Conservation (phyloP, 225 moss, liverwort and hornwort genomes). For the Polytrichum formosum region DNA sequence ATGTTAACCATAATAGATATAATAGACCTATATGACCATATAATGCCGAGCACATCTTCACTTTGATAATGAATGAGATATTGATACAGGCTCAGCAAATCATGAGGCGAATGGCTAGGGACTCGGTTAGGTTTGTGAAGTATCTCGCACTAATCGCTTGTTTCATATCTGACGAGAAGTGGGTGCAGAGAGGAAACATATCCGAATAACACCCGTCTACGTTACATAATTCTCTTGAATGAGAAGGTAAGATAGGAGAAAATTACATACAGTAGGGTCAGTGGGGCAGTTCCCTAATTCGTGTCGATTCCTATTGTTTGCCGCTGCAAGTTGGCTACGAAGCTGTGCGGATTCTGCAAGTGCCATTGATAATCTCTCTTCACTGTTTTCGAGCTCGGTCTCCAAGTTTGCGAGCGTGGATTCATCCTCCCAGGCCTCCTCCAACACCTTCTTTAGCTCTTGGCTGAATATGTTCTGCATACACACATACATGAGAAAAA, state of each 20-base stretch:
- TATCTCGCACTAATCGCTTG: too few species aligned
- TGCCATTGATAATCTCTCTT: constrained; percentile 52
- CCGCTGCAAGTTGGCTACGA: constrained; percentile 43
- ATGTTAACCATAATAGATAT: too few species aligned
- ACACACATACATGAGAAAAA: neutral
- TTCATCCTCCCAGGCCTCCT: constrained; percentile 86
- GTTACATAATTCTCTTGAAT: neutral
- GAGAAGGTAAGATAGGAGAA: neutral
- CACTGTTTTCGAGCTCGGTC: constrained; percentile 53
- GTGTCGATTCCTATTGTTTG: constrained; percentile 26
- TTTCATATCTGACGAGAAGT: too few species aligned
- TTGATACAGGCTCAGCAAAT: too few species aligned
- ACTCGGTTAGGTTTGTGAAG: too few species aligned
- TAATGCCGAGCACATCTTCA: too few species aligned
- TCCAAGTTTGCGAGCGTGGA: constrained; percentile 62
- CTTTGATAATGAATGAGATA: too few species aligned
- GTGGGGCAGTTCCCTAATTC: constrained; percentile 38
- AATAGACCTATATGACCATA: neutral
- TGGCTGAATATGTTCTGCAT: constrained; percentile 70
- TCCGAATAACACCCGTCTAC: neutral
- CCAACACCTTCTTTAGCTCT: constrained; percentile 74
- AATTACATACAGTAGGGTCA: constrained; percentile 53
- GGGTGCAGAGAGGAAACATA: too few species aligned
- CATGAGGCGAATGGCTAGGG: too few species aligned
- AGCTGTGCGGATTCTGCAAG: constrained; percentile 46